phyloP scores from a whole-genome alignment of 768 basidiomycete species.

The Suillus decipiens region DNA sequence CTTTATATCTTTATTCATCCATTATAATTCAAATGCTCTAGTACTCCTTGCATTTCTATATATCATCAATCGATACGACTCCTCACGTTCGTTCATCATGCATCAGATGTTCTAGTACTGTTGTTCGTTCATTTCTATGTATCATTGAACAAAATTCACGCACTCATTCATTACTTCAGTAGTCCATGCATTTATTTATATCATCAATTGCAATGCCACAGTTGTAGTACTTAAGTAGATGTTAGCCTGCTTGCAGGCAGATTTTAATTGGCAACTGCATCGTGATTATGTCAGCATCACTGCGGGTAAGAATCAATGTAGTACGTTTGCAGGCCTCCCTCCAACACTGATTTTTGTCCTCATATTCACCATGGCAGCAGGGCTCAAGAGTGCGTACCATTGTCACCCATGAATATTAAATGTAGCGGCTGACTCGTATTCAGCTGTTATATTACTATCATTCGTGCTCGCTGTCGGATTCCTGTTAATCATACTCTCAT shows the following conservation, averaged over 20 bases:
- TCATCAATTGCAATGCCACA: no score
- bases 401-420: conserved; percentile 5
- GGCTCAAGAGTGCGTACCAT: conserved; percentile 60
- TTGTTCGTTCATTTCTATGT: background rate
- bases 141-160: background rate
- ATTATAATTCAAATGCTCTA: background rate
- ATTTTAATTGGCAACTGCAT: no score
- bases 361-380: conserved; percentile 54
- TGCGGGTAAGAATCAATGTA: background rate
- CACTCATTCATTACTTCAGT: background rate
- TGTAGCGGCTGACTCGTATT: background rate
- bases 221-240: no score
- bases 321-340: background rate
- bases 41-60: conserved; percentile 1
- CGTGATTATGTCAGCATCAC: conserved; percentile 6
- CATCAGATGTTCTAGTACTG: background rate
- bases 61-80: background rate
- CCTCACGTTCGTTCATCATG: background rate
- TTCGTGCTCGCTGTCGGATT: conserved; percentile 99
- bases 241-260: no score
- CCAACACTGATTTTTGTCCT: background rate
- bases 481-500: conserved; percentile 94
- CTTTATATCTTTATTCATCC: conserved; percentile 9
- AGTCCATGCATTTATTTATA: no score
- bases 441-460: conserved; percentile 94